Percentiles rank a stretch among this genome's conserved stretches.
Conservation (phyloP, 2,329 filamentous ascomycete species). For the Dothideomycetes sp. region DNA sequence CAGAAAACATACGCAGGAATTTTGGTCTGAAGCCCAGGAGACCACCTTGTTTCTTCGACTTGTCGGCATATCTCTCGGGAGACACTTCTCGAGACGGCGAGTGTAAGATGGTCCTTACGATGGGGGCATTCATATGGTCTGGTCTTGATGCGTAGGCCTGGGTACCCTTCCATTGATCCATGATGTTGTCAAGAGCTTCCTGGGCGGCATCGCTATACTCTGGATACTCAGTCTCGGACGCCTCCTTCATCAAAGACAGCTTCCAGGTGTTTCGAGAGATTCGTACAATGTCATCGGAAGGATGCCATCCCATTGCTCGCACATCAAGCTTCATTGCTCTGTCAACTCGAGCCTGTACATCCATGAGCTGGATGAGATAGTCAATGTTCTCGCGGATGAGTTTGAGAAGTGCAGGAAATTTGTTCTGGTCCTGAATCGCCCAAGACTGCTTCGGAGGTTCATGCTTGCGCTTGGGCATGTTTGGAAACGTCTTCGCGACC, state of each 20-base stretch:
- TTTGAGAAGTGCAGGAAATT: slow-evolving; percentile 30
- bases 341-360: slow-evolving; percentile 32
- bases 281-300: slow-evolving; percentile 20
- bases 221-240: slow-evolving; percentile 31
- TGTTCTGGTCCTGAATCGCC: slow-evolving; percentile 29
- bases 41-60: slow-evolving; percentile 2
- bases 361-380: slow-evolving; percentile 30
- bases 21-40: slow-evolving; percentile 2
- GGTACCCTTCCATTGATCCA: slow-evolving; percentile 9
- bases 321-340: slow-evolving; percentile 33
- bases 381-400: slow-evolving; percentile 32
- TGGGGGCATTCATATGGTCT: slow-evolving; percentile 1
- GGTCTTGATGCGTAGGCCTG: slow-evolving; percentile 3
- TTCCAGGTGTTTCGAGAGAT: slow-evolving; percentile 28
- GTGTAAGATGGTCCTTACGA: neutral
- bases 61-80: slow-evolving; percentile 1
- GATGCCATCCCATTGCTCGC: slow-evolving; percentile 36
- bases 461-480: neutral
- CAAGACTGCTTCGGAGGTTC: slow-evolving; percentile 18
- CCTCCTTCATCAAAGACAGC: slow-evolving; percentile 32
- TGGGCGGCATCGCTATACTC: slow-evolving; percentile 32
- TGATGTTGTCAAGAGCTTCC: slow-evolving; percentile 32
- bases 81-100: neutral
- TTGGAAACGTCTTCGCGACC: slow-evolving; percentile 11
- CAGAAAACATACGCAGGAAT: slow-evolving; percentile 5